These are phyloP conservation scores for Scorias spongiosa DNA, from an alignment of 2,329 filamentous ascomycete species.

Conservation along the genomic window DNA sequence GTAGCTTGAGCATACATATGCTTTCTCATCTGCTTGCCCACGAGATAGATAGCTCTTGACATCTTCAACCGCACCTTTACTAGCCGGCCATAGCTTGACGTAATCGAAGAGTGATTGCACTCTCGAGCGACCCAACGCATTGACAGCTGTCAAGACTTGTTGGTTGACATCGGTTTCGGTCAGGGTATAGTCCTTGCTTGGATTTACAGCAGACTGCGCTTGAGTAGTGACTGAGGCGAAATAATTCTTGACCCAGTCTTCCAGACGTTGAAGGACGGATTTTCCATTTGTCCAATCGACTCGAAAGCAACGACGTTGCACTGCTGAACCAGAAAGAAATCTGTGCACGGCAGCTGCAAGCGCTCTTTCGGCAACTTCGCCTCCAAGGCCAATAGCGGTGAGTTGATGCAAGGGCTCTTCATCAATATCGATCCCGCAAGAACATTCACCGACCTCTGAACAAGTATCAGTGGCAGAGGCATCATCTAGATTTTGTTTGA, in stretches of 20 bases:
- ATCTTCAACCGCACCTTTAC: constrained; percentile 57
- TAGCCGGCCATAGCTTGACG: constrained; percentile 58
- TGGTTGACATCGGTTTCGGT: constrained; percentile 38
- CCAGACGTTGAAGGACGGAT: constrained; percentile 44
- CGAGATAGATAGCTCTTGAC: constrained; percentile 50
- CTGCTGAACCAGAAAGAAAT: constrained; percentile 45
- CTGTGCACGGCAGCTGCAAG: constrained; percentile 57
- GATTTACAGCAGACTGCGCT: constrained; percentile 19
- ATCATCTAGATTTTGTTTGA: constrained; percentile 8
- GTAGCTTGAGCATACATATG: constrained; percentile 56
- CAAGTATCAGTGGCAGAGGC: constrained; percentile 16
- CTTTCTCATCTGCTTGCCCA: constrained; percentile 50
- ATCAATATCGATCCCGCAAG: constrained; percentile 11
- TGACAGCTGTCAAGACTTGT: constrained; percentile 56
- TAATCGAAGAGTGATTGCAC: constrained; percentile 67
- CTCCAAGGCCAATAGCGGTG: constrained; percentile 50
- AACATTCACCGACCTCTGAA: constrained; percentile 26
- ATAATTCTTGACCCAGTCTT: constrained; percentile 52
- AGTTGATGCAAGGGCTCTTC: constrained; percentile 23
- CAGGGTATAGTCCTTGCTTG: constrained; percentile 5
- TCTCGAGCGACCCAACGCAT: constrained; percentile 51
- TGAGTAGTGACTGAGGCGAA: constrained; percentile 51
- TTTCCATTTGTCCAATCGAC: constrained; percentile 43
- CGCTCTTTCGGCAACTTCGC: constrained; percentile 52
- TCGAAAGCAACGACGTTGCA: constrained; percentile 43